Evolutionary conservation across 2,329 filamentous ascomycete species (phyloP).

Genomic region (Ophiostoma tasmaniense): DNA sequence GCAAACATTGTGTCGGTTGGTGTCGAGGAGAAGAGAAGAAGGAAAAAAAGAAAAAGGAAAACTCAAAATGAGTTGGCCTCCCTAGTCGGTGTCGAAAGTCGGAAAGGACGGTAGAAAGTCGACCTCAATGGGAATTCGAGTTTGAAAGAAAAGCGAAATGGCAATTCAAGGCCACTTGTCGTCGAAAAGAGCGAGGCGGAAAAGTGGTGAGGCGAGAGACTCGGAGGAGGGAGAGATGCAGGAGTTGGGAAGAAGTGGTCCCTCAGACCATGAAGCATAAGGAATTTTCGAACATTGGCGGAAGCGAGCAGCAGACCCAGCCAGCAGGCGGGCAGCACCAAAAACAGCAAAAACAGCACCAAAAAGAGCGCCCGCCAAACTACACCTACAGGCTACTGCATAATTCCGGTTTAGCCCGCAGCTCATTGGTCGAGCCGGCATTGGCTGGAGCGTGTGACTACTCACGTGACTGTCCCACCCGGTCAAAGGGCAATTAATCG

Average conservation of each 20-base stretch:
- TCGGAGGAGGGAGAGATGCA: neutral
- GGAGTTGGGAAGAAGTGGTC: conserved; percentile 4
- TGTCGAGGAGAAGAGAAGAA: conserved; percentile 8
- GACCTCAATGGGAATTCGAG: neutral
- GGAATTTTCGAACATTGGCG: conserved; percentile 20
- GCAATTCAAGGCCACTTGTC: neutral
- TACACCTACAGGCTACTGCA: conserved; percentile 12
- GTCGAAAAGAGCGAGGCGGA: neutral
- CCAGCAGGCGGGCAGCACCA: neutral
- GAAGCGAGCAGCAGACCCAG: conserved; percentile 17
- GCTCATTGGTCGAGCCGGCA: conserved; percentile 23
- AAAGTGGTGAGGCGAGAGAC: neutral
- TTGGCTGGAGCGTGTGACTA: conserved; percentile 10
- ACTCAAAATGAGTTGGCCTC: neutral
- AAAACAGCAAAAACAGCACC: neutral
- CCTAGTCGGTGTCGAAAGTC: neutral
- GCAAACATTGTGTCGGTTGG: conserved; percentile 62
- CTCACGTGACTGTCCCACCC: conserved; percentile 15
- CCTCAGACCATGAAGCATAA: conserved; percentile 10
- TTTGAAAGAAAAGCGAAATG: neutral
- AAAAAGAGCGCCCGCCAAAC: neutral
- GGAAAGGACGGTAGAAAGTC: neutral
- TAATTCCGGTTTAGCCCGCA: conserved; percentile 24
- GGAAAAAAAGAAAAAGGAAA: conserved; percentile 1
- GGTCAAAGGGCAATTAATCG: conserved; percentile 21